Evolutionary conservation across 2,329 filamentous ascomycete genomes (phyloP), one percentile per base, ranked within the genome.

Genomic region (Westerdykella sp.): DNA sequence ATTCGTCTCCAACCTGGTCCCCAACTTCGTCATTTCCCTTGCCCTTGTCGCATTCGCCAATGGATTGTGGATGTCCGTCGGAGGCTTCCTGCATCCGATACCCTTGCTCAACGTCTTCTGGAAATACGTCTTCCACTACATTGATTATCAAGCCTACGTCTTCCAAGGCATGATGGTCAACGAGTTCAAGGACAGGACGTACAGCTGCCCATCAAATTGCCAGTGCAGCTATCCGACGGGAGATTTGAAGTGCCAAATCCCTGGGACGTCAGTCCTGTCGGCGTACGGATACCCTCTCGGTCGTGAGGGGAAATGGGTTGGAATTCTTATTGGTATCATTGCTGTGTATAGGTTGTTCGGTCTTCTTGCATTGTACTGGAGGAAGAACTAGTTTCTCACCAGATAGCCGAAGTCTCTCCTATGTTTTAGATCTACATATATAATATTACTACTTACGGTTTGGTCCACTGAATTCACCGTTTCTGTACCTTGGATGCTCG

Each of bases 111-210:
- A 95, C 64, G 79, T 77, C 2, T 95, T 95, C 55, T 95, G 85
- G 81, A 79, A 81, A 63, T 93, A 94, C 56, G 85, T 85, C 5
- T 93, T 93, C 56, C 84, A 90, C 61, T 94, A 90, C 65, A 90
- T 90, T 59, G 85, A 94, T 62, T 94, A 94, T 59, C 87, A 91
- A 68, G 73, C 75, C 34, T 94, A 90, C 55, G 87, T 94, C 3
- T 95, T 94, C 62, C 80, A 91, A 60, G 87, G 86, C 12, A 93
- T 95, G 87, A 93, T 94, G 86, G 81, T 91, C 41, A 94, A 93
- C 58, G 86, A 95, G 69, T 93, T 95, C 62, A 70, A 71, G 1
- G 51, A 76, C 14, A 73, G 85, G 12, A 75, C 70, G 3, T 94
- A 86, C 63, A 62, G 67, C 3, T 91, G 86, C 59, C 50, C 41